Percentiles rank a stretch among this genome's conserved stretches.
Conservation (phyloP, 1,284 basidiomycete species). For the Bondarzewia mesenterica region DNA sequence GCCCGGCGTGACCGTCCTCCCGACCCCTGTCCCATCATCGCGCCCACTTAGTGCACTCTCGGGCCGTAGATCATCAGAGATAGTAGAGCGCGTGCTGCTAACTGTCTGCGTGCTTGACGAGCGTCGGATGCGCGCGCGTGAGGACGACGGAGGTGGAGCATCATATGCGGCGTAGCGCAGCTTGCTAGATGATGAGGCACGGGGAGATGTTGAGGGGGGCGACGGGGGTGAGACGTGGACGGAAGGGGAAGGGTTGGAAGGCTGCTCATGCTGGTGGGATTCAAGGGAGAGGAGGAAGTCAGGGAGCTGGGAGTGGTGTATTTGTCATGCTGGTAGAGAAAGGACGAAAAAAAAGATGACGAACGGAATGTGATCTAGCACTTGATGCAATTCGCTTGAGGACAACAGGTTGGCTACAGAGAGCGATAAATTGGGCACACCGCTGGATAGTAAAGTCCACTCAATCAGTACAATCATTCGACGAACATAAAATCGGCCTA, state of each 20-base stretch:
- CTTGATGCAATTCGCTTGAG: constrained; percentile 37
- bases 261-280: constrained; percentile 12
- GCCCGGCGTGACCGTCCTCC: constrained; percentile 43
- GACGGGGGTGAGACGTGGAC: constrained; percentile 9
- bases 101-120: constrained; percentile 18
- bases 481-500: constrained; percentile 6
- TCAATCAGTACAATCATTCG: no score
- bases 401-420: constrained; percentile 33
- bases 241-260: constrained; percentile 1
- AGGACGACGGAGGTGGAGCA: constrained; percentile 37
- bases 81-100: constrained; percentile 20
- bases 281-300: constrained; percentile 54
- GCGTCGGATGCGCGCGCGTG: constrained; percentile 29
- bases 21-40: constrained; percentile 21
- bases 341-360: no score
- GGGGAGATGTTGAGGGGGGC: constrained; percentile 13
- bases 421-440: constrained; percentile 52
- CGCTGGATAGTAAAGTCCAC: constrained; percentile 33
- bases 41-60: constrained; percentile 8
- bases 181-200: constrained; percentile 28
- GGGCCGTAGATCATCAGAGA: constrained; percentile 19
- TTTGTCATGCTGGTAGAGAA: no score
- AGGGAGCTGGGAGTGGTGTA: no score
- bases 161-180: constrained; percentile 69
- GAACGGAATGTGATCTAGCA: constrained; percentile 43